Evolutionary conservation across 345 rosid genomes (phyloP), one percentile per base, ranked within the genome.

Genomic region (Euphorbia pulcherrima): DNA sequence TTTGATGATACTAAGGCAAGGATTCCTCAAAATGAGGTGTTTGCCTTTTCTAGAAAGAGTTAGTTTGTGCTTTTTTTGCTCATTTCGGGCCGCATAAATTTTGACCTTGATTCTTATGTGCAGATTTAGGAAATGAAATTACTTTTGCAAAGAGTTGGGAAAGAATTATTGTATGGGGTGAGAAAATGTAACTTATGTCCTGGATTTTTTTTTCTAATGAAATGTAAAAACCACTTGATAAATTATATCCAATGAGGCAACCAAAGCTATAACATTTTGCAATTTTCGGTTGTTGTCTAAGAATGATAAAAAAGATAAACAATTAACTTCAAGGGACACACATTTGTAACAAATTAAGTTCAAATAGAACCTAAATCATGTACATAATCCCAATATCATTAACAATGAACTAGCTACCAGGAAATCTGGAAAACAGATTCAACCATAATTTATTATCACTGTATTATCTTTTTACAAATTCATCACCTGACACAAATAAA

Each of bases 1-100:
- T 94, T 94, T 72, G 86, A 94, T 71, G 97, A 94, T 76, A 89
- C 89, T 5, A 84, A 78, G 65, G 83, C 85, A 47, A 85, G 97
- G 77, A 88, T 94, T 76, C 99, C 90, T 62, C 92, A 92, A n/a
- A 80, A 84, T 24, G 97, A 94, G 95, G 99, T 93, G 57, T 62
- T 24, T 51, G 72, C 73, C 75, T 74, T 48, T 62, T 63, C 57
- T 35, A 65, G 18, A 62, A 44, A 41, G 68, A 62, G 1, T 17
- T 24, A 11, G 23, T 16, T 40, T 41, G 27, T 72, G 57, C 53
- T 10, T 59, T n/a, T 16, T n/a, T n/a, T n/a, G n/a, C 33, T 39
- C 20, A 29, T 65, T 44, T 64, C 39, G n/a, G n/a, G 48, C 56
- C 50, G 53, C 44, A 18, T 37, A 74, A 40, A 53, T 3, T 23